Conservation (phyloP, 371 early-diverging fungal genomes). For the Rhizopus sp. region DNA sequence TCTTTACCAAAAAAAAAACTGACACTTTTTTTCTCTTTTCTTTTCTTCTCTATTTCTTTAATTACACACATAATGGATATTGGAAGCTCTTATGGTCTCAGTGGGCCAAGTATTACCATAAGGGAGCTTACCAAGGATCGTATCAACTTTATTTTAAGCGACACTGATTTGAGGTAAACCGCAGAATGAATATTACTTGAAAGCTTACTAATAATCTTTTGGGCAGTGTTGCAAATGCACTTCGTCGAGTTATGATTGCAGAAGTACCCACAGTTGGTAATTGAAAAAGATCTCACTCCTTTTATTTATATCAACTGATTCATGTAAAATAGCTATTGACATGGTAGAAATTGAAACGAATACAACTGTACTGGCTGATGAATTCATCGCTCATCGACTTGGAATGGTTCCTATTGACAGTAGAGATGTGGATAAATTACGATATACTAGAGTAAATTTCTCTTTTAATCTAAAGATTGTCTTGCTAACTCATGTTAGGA, state of each 20-base stretch:
- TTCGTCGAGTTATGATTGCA: conserved; percentile 95
- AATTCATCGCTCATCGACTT: conserved; percentile 97
- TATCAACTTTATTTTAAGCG: conserved; percentile 75
- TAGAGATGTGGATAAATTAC: conserved; percentile 74
- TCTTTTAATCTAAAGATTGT: not conserved
- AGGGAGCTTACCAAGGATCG: conserved; percentile 68
- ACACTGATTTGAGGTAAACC: conserved; percentile 74
- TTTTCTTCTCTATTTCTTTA: conserved; percentile 7
- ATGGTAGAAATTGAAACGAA: conserved; percentile 96
- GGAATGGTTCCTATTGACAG: conserved; percentile 96
- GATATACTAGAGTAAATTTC: conserved; percentile 75
- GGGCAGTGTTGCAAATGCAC: conserved; percentile 90
- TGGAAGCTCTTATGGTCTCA: conserved; percentile 40
- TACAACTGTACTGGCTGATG: conserved; percentile 97
- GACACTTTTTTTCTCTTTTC: not conserved
- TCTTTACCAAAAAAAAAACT: not conserved
- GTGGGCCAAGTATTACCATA: conserved; percentile 75
- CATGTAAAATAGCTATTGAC: conserved; percentile 83
- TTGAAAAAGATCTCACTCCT: not conserved
- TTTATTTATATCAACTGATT: not conserved
- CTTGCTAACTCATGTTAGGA: conserved; percentile 55
- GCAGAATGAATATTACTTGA: not conserved
- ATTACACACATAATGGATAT: conserved; percentile 19
- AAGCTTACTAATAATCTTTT: not conserved
- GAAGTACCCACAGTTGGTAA: conserved; percentile 97